A percentile compares a stretch with the other conserved stretches of the same genome.
Conservation (phyloP, 345 rosid species). For the Euclidium syriacum region DNA sequence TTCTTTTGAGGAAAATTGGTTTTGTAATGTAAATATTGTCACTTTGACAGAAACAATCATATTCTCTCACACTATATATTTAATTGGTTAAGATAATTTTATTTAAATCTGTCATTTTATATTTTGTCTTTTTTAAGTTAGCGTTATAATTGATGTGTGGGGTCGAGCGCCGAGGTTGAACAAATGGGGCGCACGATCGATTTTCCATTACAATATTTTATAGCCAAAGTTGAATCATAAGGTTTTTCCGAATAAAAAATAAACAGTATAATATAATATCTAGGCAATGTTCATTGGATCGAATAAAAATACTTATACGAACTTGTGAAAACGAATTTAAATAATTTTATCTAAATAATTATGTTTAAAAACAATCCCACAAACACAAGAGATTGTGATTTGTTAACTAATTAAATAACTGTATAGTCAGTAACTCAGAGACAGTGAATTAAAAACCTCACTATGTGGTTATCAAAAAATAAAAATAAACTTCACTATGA, state of each 20-base stretch:
- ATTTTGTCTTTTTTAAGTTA: constrained; percentile 24
- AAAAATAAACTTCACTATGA: neutral
- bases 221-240: constrained; percentile 20
- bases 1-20: too few relatives aligned
- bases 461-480: too few relatives aligned
- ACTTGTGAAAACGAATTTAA: neutral
- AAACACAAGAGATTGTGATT: neutral
- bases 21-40: too few relatives aligned
- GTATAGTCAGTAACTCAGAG: neutral
- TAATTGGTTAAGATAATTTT: constrained; percentile 25
- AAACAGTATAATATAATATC: neutral
- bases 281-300: constrained; percentile 11
- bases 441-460: neutral
- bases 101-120: constrained; percentile 4
- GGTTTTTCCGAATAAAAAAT: constrained; percentile 6
- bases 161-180: constrained; percentile 36
- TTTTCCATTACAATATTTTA: constrained; percentile 18
- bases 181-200: constrained; percentile 36
- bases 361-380: too few relatives aligned
- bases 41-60: too few relatives aligned
- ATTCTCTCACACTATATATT: neutral
- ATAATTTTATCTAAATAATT: neutral
- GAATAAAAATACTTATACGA: neutral
- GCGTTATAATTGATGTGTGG: constrained; percentile 35
- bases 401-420: neutral